A percentile compares a stretch with the other conserved stretches of the same genome.
Evolutionary conservation across 345 rosid species (phyloP).

Genomic region (Lepidium didymum): DNA sequence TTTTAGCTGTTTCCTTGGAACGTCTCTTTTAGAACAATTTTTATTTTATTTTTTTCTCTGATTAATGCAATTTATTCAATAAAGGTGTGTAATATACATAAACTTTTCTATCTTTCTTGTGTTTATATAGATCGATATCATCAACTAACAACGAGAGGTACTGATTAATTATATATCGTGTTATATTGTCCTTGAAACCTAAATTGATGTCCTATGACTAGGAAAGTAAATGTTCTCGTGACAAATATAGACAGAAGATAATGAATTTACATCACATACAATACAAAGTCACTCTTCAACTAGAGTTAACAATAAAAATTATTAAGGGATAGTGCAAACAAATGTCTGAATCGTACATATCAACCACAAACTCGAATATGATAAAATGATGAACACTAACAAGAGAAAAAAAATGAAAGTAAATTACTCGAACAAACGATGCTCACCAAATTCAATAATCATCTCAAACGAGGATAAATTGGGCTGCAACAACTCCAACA

Average conservation of each 20-base stretch:
- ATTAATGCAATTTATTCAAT: not conserved
- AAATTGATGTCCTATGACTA: not conserved
- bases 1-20: not conserved
- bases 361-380: constrained; percentile 14
- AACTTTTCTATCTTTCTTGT: not conserved
- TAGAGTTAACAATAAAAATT: constrained; percentile 13
- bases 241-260: not conserved
- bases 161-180: not conserved
- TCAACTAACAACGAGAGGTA: not conserved
- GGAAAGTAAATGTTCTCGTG: not conserved
- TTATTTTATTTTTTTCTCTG: not conserved
- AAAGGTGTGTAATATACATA: not conserved
- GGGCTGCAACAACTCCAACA: constrained; percentile 17
- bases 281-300: constrained; percentile 9
- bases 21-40: not conserved
- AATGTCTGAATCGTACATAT: constrained; percentile 26
- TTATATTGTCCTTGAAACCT: not conserved
- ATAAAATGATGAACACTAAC: constrained; percentile 15
- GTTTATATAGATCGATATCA: not conserved
- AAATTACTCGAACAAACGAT: not conserved
- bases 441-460: not conserved
- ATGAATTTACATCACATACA: constrained; percentile 14
- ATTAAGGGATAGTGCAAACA: constrained; percentile 8
- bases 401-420: not conserved
- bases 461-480: constrained; percentile 22